Conservation (phyloP, 169 alveolate genomes). For the Theileria sp. region DNA sequence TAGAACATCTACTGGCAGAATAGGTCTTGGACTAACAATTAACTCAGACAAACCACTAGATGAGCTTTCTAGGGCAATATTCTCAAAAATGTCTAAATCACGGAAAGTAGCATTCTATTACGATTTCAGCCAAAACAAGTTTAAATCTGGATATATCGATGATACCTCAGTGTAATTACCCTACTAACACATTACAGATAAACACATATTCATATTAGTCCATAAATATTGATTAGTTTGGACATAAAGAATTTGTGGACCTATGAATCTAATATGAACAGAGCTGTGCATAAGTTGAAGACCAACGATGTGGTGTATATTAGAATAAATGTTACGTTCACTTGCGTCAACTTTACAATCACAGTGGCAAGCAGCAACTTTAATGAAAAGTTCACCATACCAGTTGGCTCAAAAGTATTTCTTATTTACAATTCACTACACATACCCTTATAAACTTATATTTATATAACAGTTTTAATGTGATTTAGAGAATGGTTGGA, state of each 20-base stretch:
- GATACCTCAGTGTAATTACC: conserved; percentile 14
- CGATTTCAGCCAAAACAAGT: conserved; percentile 46
- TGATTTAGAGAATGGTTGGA: conserved; percentile 22
- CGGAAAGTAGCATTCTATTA: conserved; percentile 42
- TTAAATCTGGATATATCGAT: conserved; percentile 57
- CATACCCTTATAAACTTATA: not conserved
- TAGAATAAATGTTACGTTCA: conserved; percentile 23
- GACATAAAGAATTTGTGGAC: conserved; percentile 48
- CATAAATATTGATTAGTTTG: not conserved
- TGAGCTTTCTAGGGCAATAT: conserved; percentile 35
- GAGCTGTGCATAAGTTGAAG: conserved; percentile 15
- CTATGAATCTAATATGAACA: conserved; percentile 31
- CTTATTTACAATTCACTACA: not conserved
- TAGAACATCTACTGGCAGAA: conserved; percentile 39
- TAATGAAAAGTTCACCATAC: conserved; percentile 36
- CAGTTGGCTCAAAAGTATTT: conserved; percentile 15
- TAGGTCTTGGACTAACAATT: conserved; percentile 47
- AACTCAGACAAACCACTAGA: conserved; percentile 46
- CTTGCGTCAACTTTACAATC: conserved; percentile 28
- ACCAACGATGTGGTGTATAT: conserved; percentile 32
- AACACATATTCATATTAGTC: not conserved
- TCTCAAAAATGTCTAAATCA: conserved; percentile 32
- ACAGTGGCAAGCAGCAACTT: conserved; percentile 17
- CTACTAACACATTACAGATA: not conserved
- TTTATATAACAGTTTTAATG: not conserved